Evolutionary conservation across 2,329 filamentous ascomycete species (phyloP), one percentile per base, ranked within the genome.

Genomic region (Clarireedia sp.): DNA sequence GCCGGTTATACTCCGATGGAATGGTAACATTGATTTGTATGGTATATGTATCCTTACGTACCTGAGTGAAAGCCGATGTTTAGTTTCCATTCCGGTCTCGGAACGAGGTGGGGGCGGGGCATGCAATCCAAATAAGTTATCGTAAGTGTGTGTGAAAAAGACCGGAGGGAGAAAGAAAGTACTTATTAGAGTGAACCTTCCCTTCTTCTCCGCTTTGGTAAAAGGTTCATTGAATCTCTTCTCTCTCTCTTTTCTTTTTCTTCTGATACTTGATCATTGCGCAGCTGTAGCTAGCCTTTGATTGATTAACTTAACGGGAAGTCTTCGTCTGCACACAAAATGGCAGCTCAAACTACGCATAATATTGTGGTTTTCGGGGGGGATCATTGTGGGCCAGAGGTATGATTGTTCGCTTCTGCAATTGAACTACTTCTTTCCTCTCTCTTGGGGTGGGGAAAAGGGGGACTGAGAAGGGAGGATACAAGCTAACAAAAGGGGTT

Each of bases 331-430:
- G 29, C 12, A 33, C 8, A 33, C 10, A 33, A 57, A 12, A 90
- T 90, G 87, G 73, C 84, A 19, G 21, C 41, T 45, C 38, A 41
- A 9, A 45, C 38, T 63, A 77, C 80, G 50, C 85, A 83, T 70
- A 89, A 89, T 62, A 87, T 91, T 69, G 87, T 91, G 59, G 86
- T 92, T 57, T 89, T 92, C 70, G 86, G 73, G 51, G 88, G 88
- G 67, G 90, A 95, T 75, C 88, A 94, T 73, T 89, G 86, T 68
- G 89, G 89, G 70, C 89, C 89, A 1, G 89, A 95, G 82, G 88
- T 90, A 72, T 65, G 80, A 67, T 53, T 37, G 16, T 43, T 41
- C 55, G 1, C n/a, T 38, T 49, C 19, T 8, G 24, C 29, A 9
- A 9, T 12, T 33, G 29, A 33, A 33, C 3, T 9, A 33, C 10